Percentiles rank a stretch among this genome's conserved stretches.
Evolutionary conservation across 176 grass and related monocot species (phyloP).

Genomic region (Triticum turgidum): DNA sequence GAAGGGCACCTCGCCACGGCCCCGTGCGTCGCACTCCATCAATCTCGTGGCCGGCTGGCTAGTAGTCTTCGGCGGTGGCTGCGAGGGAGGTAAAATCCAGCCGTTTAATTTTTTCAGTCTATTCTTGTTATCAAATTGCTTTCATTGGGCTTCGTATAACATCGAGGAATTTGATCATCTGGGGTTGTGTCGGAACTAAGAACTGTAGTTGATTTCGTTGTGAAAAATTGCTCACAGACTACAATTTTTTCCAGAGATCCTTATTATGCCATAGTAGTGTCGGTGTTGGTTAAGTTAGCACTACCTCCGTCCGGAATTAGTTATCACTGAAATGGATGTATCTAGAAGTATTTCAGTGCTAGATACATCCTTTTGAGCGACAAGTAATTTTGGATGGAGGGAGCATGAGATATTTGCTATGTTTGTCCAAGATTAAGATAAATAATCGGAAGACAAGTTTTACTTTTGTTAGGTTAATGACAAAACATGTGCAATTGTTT

Average conservation of each 20-base stretch:
- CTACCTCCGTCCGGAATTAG: too few relatives aligned
- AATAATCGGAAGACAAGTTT: neutral
- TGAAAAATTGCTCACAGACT: neutral
- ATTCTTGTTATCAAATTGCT: conserved; percentile 13
- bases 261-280: neutral
- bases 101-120: neutral
- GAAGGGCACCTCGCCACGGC: conserved; percentile 54
- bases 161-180: neutral
- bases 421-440: neutral
- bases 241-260: conserved; percentile 13
- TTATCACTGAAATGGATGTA: too few relatives aligned
- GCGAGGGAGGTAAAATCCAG: conserved; percentile 69
- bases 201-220: neutral
- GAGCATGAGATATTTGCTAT: neutral
- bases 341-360: too few relatives aligned
- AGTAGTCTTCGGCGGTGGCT: conserved; percentile 83
- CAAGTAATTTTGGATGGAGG: too few relatives aligned
- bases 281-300: neutral
- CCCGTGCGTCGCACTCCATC: conserved; percentile 89
- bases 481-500: neutral
- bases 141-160: neutral
- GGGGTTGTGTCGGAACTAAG: neutral
- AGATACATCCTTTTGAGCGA: too few relatives aligned
- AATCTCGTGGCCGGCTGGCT: conserved; percentile 85
- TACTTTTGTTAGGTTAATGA: neutral